Base-by-base conservation (phyloP, 225 moss, liverwort and hornwort species). In the Asterella californica region DNA sequence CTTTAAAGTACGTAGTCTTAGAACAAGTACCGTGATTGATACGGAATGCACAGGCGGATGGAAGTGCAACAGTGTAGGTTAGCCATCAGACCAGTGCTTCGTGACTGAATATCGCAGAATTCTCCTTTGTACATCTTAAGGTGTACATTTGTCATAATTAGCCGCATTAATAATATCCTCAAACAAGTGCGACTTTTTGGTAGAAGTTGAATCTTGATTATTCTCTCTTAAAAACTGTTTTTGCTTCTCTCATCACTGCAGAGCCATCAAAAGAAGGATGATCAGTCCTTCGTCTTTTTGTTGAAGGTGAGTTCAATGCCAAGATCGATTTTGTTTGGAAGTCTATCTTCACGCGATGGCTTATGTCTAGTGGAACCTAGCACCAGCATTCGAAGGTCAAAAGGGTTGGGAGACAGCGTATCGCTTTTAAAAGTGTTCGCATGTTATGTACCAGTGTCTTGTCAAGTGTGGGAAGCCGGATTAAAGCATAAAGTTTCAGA, bases 251-350 rank as follows among this genome's bases (percentile, higher is more conserved):
- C 65, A 47, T 79, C 81, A n/a, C n/a, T n/a, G 82, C 96, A 97
- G 96, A 90, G 90, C 79, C 96, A 97, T 85, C 94, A 94, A 62
- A 97, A 93, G 80, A 90, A 92, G 55, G 93, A 97, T 83, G 93
- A 97, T 83, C 94, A 93, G 77, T 97, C 96, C 65, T 97, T 97
- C 80, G 84, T 97, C 68, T 97, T 97, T 81, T 83, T 93, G n/a
- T 86, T 97, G 83, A 94, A 92, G 94, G 96, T 97, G 70, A 83
- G 91, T 70, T 17, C 32, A 17, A 74, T 0, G 42, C 50, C 1
- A 33, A 17, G 7, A 33, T 32, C 33, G 74, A 52, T 5, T 18
- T 53, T 32, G 21, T 27, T 9, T 0, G 46, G 10, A 71, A 12
- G 25, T 15, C 57, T 24, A 64, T 38, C 0, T 70, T 70, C 10